Evolutionary conservation across 2,329 filamentous ascomycete species (phyloP), one percentile per base, ranked within the genome.

Genomic region (Lizonia empirigonia): DNA sequence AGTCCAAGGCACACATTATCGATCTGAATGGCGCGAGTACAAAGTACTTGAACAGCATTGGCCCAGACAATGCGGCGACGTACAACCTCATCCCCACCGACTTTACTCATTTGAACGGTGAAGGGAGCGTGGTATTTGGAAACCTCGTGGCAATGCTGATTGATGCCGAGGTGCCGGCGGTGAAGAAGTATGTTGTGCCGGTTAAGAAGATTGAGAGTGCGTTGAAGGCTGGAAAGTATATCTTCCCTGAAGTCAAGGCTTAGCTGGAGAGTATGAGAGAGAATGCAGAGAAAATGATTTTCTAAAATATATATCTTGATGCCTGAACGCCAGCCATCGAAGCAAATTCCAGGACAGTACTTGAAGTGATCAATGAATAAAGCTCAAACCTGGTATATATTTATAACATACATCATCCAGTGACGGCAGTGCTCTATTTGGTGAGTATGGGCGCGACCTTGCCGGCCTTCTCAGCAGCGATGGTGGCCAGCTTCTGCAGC

Each of bases 401-500:
- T 36, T 41, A 24, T 36, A 27, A 36, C 41, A 39, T 32, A n/a
- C 32, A 36, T 10, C 32, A 19, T 19, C 16, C 16, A 34, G 9
- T 12, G 6, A 13, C 24, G 24, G 12, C 20, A 13, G 27, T 5
- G 15, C 7, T 47, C 50, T 65, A 73, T 37, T 72, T 73, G 22
- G 57, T 44, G 24, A 73, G 59, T n/a, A 71, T 48, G 0, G 71
- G 71, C 0, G 64, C 66, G 22, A 58, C 60, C 40, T 68, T 59
- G 37, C 65, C 60, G 16, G 73, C 74, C 66, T 84, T 85, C 22
- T 82, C 77, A 4, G 86, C 83, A 8, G 87, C 85, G 42, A 85
- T 65, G 41, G 85, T 80, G 10, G 86, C 85, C 13, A 85, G 79
- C 69, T 86, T 88, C 59, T 84, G 81, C 34, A 96, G 77, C 70